Base-by-base conservation (phyloP, 139 green algal species). In the Coelastrella sp. region DNA sequence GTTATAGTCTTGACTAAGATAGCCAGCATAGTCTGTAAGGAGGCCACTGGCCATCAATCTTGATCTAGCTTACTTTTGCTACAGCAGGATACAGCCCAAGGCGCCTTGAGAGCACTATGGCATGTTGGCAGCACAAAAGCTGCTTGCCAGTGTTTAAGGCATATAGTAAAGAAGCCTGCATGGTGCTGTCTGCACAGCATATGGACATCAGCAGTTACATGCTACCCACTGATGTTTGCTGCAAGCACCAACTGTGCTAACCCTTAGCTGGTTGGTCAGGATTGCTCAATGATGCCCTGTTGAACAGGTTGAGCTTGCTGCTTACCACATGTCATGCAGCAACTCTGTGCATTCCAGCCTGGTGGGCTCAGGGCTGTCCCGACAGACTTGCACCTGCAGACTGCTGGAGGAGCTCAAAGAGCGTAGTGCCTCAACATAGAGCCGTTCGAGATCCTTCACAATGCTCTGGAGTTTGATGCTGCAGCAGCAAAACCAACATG, bases 311-410 rank as follows among this genome's bases (percentile, higher is more conserved):
- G 15, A 13, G 15, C 45, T 57, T 23, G 45, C 45, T 57, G 45
- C 45, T 71, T 45, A 82, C 75, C 75, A 82, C 37, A 71, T 71
- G 53, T 82, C 75, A 25, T 82, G 75, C 53, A 82, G 17, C 23
- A 38, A 5, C 75, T 82, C 75, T 19, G 30, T 45, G 11, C 34
- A 37, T 30, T 82, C 53, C 1, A 71, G 34, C 4, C 8, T 35
- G 2, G 75, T 59, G 13, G 75, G 75, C 53, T 69, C 15, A 21
- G 75, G 75, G 3, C 75, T 53, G 51, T 35, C 19, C 6, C 6
- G 35, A 9, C 0, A 19, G 2, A 32, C 73, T 21, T 34, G 43
- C 19, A 50, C 73, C 32, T 27, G 37, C 50, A 81, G 73, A 17
- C 19, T 81, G 5, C 51, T 11, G 6, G 35, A 25, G 13, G 23